Base-by-base conservation (phyloP, 2,329 filamentous ascomycete species). In the Blastomyces gilchristii region DNA sequence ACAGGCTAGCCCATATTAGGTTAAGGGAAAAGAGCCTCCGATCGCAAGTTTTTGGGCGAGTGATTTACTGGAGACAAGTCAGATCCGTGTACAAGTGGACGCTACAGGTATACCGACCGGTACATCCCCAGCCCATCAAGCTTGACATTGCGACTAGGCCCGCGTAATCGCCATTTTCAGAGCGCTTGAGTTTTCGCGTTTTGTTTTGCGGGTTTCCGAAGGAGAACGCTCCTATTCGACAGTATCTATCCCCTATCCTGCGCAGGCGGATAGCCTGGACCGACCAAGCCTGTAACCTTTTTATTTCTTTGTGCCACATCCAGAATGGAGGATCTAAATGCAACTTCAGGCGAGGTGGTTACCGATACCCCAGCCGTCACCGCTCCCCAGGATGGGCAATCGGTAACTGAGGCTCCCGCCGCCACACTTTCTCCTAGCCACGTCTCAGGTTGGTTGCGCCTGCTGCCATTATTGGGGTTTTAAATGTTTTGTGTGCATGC, bases 261-360 rank as follows among this genome's bases (percentile, higher is more conserved):
- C 59, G 47, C 54, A 59, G 62, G 61, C 53, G 63, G 49, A 47
- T 41, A 52, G 62, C 66, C 56, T 37, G 62, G 60, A 56, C 61
- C 58, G 63, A 63, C 45, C 50, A 65, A 63, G 58, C 25, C n/a
- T 54, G 47, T 53, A 58, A 62, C 50, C 41, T 56, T 62, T 52
- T 66, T 63, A 69, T 68, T 68, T 64, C 65, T 64, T 65, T 67
- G 65, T 60, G 57, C 67, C 67, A 65, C 68, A 68, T 68, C 67
- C 63, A 71, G 39, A 49, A 77, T 77, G 75, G 75, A 77, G 63
- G 75, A 76, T 47, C 70, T 69, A 63, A 68, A 69, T 57, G 66
- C 68, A 60, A 62, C 72, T 63, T 65, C 67, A 9, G 64, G 68
- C 63, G 68, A 70, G 45, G 67, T 68, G 63, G 68, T 68, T 52